Evolutionary conservation across 75 land plant genomes (phyloP), one percentile per base, ranked within the genome.

Genomic region (Selaginella moellendorffii): DNA sequence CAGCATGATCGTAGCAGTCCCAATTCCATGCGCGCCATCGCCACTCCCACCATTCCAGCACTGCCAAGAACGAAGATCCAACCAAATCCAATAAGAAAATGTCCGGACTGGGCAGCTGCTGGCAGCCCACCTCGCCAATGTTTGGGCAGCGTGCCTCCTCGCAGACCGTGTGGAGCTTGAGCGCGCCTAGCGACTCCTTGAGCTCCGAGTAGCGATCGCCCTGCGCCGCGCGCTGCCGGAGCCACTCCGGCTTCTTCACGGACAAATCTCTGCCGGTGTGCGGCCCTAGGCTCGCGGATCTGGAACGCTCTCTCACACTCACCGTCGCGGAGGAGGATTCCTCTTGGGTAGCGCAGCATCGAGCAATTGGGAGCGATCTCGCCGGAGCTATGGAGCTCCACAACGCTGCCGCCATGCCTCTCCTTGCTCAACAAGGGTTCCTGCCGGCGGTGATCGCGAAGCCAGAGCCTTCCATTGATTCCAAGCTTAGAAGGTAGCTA

Each of bases 201-300:
- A 36, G 46, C 46, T 36, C 14, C 5, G 14, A 5, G 14, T 5
- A 36, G 46, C 14, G 5, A 5, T 36, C 46, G 10, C 46, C 46
- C 14, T 36, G 46, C 14, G 46, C 10, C 14, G 46, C 14, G 10
- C 46, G 5, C 14, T 36, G 46, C 5, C 46, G 46, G 46, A 36
- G 46, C 46, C 46, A 36, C 14, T 36, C 46, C 14, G 46, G 46
- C 14, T 36, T 36, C 46, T 36, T 36, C 14, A 14, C 46, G 46
- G 46, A 76, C 46, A 82, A 82, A 61, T 91, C 93, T 19, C 97
- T 68, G 0, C 97, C 97, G 5, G 93, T 91, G 69, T 77, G 73
- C 0, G 71, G 82, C 26, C 97, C 97, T 76, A 83, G 68, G 18
- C 89, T 86, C 89, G 86, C 1, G 88, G 85, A 53, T 85, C 82